Evolutionary conservation across 1,284 basidiomycete species (phyloP).

Genomic region (Agroathelia rolfsii): DNA sequence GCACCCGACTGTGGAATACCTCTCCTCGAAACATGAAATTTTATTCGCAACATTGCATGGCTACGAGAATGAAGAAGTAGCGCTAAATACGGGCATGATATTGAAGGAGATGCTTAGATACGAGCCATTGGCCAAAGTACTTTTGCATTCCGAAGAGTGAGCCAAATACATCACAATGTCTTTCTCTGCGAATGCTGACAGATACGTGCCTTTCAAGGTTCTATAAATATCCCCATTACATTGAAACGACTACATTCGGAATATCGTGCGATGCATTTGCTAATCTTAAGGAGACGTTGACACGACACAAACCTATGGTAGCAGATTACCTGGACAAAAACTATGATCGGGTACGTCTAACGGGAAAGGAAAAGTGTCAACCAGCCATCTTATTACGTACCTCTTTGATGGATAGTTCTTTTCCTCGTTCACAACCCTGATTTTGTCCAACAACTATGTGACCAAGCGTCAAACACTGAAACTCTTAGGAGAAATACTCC

Average conservation of each 20-base stretch:
- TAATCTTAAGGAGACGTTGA: constrained; percentile 93
- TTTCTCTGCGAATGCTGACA: too few species aligned
- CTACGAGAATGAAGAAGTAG: constrained; percentile 91
- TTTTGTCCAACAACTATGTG: constrained; percentile 93
- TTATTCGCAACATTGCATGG: constrained; percentile 84
- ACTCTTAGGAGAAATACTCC: constrained; percentile 92
- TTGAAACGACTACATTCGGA: constrained; percentile 96
- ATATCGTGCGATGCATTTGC: constrained; percentile 97
- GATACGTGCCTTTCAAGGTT: constrained; percentile 66
- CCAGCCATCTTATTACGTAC: constrained; percentile 2
- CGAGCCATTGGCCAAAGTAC: constrained; percentile 82
- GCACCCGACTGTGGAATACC: constrained; percentile 92
- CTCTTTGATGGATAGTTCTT: constrained; percentile 77
- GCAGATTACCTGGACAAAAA: constrained; percentile 93
- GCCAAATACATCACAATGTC: too few species aligned
- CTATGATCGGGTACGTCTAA: constrained; percentile 74
- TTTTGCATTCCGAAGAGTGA: constrained; percentile 89
- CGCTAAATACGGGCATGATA: constrained; percentile 97
- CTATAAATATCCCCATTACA: constrained; percentile 94
- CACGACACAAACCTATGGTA: constrained; percentile 94
- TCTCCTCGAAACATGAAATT: constrained; percentile 77
- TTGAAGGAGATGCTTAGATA: constrained; percentile 95
- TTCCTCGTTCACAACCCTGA: constrained; percentile 84
- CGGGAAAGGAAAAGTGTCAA: too few species aligned
- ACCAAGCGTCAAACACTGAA: constrained; percentile 99